These are phyloP conservation scores for Coelastrella sp. DNA, from an alignment of 139 green algal species.

Conservation along the genomic window DNA sequence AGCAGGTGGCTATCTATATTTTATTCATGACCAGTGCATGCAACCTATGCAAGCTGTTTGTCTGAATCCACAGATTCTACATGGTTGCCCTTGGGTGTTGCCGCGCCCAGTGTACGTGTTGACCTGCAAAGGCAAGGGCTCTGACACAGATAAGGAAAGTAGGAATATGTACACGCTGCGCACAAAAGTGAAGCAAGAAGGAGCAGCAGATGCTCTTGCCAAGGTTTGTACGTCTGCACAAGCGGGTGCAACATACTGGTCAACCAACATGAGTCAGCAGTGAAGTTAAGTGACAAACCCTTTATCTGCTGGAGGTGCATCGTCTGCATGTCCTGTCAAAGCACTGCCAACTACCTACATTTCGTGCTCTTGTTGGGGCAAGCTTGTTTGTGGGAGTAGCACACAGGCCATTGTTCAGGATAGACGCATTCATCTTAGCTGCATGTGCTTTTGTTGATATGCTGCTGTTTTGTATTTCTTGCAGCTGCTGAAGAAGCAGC, in stretches of 20 bases:
- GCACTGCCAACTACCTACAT: too few species aligned
- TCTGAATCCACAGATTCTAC: constrained; percentile 59
- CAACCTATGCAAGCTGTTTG: not conserved
- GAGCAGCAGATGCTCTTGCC: constrained; percentile 62
- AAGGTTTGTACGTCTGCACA: constrained; percentile 48
- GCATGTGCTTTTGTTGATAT: not conserved
- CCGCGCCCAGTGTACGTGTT: constrained; percentile 78
- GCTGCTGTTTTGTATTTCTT: not conserved
- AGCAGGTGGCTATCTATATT: too few species aligned
- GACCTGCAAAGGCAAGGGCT: constrained; percentile 31
- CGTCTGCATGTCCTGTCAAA: too few species aligned
- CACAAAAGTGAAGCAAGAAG: constrained; percentile 58
- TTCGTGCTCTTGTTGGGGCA: not conserved
- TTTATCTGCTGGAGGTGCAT: not conserved
- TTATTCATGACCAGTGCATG: too few species aligned
- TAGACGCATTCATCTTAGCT: not conserved
- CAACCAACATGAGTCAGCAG: not conserved
- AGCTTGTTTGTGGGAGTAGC: not conserved
- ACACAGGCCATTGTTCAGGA: not conserved
- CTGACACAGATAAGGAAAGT: constrained; percentile 8
- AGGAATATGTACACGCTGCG: constrained; percentile 66
- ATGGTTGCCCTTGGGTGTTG: constrained; percentile 74
- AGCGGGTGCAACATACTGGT: not conserved
- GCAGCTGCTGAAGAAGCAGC: constrained; percentile 57
- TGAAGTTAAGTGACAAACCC: not conserved